These are phyloP conservation scores for Adiantum capillusveneris DNA, from an alignment of 75 land plant species.

Conservation along the genomic window DNA sequence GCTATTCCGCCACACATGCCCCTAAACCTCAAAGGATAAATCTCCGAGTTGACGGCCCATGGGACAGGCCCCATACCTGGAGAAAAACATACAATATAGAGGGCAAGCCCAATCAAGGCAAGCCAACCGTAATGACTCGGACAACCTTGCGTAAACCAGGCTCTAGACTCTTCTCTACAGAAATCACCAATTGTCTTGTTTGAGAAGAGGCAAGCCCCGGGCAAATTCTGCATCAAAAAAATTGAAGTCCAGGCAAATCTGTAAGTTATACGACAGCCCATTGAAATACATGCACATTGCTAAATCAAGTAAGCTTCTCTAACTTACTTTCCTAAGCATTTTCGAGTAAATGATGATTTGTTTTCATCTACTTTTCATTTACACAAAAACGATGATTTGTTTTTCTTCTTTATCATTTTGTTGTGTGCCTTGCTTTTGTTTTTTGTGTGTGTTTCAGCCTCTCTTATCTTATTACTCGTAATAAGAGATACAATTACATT, in stretches of 20 bases:
- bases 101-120: conserved; percentile 19
- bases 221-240: conserved; percentile 13
- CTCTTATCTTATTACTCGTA: too few species aligned
- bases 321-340: neutral
- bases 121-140: conserved; percentile 40
- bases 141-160: conserved; percentile 33
- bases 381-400: neutral
- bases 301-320: neutral
- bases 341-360: neutral
- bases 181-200: conserved; percentile 13
- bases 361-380: neutral
- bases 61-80: conserved; percentile 43
- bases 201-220: conserved; percentile 24
- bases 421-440: too few species aligned
- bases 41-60: conserved; percentile 37
- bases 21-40: conserved; percentile 19
- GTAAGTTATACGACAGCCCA: neutral
- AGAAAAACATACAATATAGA: conserved; percentile 30
- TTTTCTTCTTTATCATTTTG: neutral
- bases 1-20: conserved; percentile 31
- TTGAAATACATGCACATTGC: neutral
- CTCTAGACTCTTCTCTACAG: conserved; percentile 6
- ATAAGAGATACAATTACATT: too few species aligned
- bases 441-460: too few species aligned
- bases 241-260: neutral